phyloP scores from a whole-genome alignment of 306 rosid species.

The Rosa persica region DNA sequence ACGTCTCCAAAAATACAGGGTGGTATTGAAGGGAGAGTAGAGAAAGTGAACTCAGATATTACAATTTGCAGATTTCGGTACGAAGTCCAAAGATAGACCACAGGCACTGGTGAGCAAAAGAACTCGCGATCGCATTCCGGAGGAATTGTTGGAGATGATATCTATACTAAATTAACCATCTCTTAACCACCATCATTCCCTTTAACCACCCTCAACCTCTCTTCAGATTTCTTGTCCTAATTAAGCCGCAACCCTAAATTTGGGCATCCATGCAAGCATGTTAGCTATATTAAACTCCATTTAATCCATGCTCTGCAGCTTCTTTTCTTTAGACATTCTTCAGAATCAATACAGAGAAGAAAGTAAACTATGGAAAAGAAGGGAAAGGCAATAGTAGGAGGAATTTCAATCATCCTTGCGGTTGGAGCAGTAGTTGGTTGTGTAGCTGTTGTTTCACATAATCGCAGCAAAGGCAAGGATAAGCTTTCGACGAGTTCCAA shows the following conservation, averaged over 20 bases:
- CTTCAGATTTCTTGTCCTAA: background rate
- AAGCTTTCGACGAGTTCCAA: conserved; percentile 13
- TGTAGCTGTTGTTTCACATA: background rate
- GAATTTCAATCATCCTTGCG: conserved; percentile 23
- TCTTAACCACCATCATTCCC: conserved; percentile 1
- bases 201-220: background rate
- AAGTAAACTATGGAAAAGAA: background rate
- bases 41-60: background rate
- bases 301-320: background rate
- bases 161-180: background rate
- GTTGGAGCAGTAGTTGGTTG: conserved; percentile 22
- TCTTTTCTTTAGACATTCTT: conserved; percentile 1
- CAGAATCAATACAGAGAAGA: background rate
- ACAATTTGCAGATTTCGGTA: background rate
- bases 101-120: background rate
- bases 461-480: background rate
- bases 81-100: background rate
- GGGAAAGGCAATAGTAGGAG: conserved; percentile 15
- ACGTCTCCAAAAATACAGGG: background rate
- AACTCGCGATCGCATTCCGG: conserved; percentile 15
- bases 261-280: conserved; percentile 4
- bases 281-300: background rate
- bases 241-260: conserved; percentile 13
- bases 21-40: background rate
- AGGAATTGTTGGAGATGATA: conserved; percentile 1